Evolutionary conservation across 352 stramenopile species (phyloP).

Genomic region (Peronospora tabacina): DNA sequence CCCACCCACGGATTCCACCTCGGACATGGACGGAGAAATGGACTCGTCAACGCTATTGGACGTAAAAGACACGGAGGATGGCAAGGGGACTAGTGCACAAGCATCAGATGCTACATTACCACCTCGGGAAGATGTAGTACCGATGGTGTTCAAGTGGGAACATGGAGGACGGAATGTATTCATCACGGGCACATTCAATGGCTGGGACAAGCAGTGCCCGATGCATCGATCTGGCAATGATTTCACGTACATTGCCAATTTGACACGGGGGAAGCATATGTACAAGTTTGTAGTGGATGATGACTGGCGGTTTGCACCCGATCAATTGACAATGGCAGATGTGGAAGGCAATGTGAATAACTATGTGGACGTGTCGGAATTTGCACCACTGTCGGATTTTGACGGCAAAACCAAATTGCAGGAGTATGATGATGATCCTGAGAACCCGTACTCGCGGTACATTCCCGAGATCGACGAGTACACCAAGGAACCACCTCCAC

Average conservation of each 20-base stretch:
- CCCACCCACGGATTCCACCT: slow-evolving; percentile 25
- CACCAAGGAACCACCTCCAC: slow-evolving; percentile 97
- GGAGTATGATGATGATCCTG: slow-evolving; percentile 65
- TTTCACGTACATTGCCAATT: slow-evolving; percentile 99
- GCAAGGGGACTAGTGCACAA: slow-evolving; percentile 27
- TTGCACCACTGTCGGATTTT: slow-evolving; percentile 83
- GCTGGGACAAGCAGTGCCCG: slow-evolving; percentile 96
- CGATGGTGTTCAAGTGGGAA: slow-evolving; percentile 98
- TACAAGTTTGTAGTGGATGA: slow-evolving; percentile 99
- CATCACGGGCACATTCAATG: slow-evolving; percentile 99
- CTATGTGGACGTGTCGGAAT: slow-evolving; percentile 99
- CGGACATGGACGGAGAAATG: slow-evolving; percentile 31
- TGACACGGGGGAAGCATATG: slow-evolving; percentile 95
- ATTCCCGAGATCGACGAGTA: slow-evolving; percentile 99
- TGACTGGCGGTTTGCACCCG: slow-evolving; percentile 94
- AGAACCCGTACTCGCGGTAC: slow-evolving; percentile 92
- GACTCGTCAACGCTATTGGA: slow-evolving; percentile 11
- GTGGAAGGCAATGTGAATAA: slow-evolving; percentile 99
- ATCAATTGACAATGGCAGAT: slow-evolving; percentile 95
- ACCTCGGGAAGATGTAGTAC: slow-evolving; percentile 42
- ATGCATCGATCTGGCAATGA: slow-evolving; percentile 99
- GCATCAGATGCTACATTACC: slow-evolving; percentile 7
- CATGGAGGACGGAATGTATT: slow-evolving; percentile 94
- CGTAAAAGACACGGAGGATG: slow-evolving; percentile 23
- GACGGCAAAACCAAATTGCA: slow-evolving; percentile 35